These are phyloP conservation scores for Selaginella tamariscina DNA, from an alignment of 75 land plant genomes.

Conservation along the genomic window DNA sequence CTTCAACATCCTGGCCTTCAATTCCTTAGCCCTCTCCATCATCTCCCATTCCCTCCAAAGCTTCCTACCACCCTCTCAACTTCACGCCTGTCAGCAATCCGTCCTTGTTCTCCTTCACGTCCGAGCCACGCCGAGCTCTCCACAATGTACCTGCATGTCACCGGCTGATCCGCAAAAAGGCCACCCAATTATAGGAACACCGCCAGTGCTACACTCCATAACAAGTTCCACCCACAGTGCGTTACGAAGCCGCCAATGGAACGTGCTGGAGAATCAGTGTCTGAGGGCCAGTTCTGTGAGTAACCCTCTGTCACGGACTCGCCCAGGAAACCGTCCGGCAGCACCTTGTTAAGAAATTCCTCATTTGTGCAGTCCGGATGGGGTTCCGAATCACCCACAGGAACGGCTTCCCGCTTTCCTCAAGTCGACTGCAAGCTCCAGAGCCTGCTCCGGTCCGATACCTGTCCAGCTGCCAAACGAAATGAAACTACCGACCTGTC, in stretches of 20 bases:
- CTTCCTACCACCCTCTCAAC: not conserved
- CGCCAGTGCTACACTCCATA: not conserved
- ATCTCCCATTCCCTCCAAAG: not conserved
- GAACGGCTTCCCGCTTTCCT: conserved; percentile 18
- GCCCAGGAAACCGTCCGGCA: not conserved
- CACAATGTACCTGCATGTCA: not conserved
- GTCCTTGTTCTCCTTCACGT: not conserved
- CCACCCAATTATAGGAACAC: not conserved
- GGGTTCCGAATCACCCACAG: conserved; percentile 11
- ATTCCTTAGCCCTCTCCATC: not conserved
- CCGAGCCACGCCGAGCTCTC: not conserved
- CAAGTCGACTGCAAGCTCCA: conserved; percentile 20
- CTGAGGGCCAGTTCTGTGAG: not conserved
- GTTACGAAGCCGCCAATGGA: not conserved
- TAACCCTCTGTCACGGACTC: not conserved
- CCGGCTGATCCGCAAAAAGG: conserved; percentile 6
- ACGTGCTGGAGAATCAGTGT: not conserved
- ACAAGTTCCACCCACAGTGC: conserved; percentile 6
- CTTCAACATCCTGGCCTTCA: too few species aligned
- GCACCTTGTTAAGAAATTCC: not conserved
- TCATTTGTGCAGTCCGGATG: not conserved
- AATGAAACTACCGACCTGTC: conserved; percentile 24
- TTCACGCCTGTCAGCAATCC: not conserved
- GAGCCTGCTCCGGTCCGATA: conserved; percentile 14
- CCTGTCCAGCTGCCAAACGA: conserved; percentile 18